Conservation (phyloP, 2,329 filamentous ascomycete genomes). For the Aspergillus ochraceoroseus region DNA sequence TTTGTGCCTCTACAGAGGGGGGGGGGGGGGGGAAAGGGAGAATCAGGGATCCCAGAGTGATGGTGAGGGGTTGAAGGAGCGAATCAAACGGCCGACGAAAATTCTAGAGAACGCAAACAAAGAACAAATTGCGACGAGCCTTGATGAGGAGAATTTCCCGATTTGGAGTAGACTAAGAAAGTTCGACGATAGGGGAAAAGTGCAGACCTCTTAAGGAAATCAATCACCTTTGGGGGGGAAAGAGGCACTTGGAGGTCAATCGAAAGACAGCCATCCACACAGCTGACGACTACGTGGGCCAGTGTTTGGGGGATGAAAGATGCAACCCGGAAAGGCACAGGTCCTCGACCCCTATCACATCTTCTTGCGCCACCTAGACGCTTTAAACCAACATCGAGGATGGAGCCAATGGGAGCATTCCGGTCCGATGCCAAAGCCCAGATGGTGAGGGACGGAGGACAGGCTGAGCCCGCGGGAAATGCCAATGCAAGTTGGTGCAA, state of each 20-base stretch:
- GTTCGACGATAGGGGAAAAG: conserved; percentile 6
- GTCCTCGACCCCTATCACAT: conserved; percentile 24
- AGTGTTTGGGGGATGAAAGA: conserved; percentile 19
- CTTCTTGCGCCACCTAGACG: conserved; percentile 27
- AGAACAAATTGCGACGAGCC: conserved; percentile 6
- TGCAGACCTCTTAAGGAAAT: background rate
- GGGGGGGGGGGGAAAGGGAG: conserved; percentile 1
- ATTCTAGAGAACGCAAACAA: conserved; percentile 12
- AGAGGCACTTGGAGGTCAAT: conserved; percentile 9
- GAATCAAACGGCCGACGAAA: conserved; percentile 4
- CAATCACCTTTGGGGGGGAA: background rate
- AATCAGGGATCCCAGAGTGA: background rate
- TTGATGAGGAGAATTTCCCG: background rate
- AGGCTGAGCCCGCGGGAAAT: conserved; percentile 13
- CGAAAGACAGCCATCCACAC: conserved; percentile 13
- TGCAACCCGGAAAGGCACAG: conserved; percentile 33
- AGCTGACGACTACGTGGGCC: conserved; percentile 20
- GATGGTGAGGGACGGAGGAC: conserved; percentile 12
- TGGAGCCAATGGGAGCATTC: conserved; percentile 23
- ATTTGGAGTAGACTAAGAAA: conserved; percentile 1
- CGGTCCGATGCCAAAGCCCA: conserved; percentile 10
- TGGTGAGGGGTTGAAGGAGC: background rate
- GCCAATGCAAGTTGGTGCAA: conserved; percentile 14
- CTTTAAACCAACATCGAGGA: conserved; percentile 22
- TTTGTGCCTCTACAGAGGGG: conserved; percentile 6